Percentiles rank a stretch among this genome's conserved stretches.
Conservation (phyloP, 148 eudicot species). For the Selenicereus undatus region DNA sequence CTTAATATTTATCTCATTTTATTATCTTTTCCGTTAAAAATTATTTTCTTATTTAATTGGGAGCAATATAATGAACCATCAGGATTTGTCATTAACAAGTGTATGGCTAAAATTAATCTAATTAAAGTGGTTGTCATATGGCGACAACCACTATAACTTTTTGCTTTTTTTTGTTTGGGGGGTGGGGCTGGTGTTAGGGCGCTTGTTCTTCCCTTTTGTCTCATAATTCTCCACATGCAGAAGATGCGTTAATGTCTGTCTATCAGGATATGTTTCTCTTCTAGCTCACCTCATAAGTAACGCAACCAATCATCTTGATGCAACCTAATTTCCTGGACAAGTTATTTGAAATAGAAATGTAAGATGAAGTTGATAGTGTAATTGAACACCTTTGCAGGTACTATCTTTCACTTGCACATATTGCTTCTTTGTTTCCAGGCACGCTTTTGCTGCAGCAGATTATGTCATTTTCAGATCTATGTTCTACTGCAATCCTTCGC, state of each 20-base stretch:
- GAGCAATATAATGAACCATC: no score
- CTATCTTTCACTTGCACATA: slow-evolving; percentile 92
- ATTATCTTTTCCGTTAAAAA: no score
- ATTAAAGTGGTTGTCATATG: no score
- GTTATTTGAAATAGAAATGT: neutral
- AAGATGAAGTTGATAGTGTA: slow-evolving; percentile 37
- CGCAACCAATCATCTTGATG: neutral
- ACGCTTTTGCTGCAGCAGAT: slow-evolving; percentile 40
- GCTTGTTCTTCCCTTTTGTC: neutral
- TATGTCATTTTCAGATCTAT: slow-evolving; percentile 50
- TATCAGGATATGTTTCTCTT: neutral
- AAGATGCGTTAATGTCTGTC: neutral
- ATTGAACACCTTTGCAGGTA: slow-evolving; percentile 83
- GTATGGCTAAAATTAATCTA: no score
- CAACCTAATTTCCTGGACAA: neutral
- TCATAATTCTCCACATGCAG: neutral
- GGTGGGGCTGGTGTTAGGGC: neutral
- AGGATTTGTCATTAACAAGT: no score
- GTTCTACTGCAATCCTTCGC: slow-evolving; percentile 65
- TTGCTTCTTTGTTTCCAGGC: slow-evolving; percentile 98
- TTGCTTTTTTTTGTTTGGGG: neutral
- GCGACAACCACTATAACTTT: no score
- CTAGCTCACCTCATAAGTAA: neutral
- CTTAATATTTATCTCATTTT: no score
- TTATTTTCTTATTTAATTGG: no score